These are phyloP conservation scores for Brasilioporus rufonigricans DNA, from an alignment of 768 basidiomycete species.

Conservation along the genomic window DNA sequence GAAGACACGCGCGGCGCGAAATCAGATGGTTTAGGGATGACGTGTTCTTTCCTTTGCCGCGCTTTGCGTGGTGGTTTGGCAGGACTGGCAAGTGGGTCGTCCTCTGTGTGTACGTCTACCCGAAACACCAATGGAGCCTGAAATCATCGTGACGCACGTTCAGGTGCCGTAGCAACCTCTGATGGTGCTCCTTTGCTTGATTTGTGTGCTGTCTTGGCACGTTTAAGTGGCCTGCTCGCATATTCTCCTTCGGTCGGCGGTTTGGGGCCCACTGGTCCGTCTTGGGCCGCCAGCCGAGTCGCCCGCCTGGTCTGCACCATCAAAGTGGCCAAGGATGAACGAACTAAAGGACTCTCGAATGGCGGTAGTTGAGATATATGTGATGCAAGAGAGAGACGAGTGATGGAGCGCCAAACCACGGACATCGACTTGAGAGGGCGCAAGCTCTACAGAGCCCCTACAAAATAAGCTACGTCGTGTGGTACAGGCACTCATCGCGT, in stretches of 20 bases:
- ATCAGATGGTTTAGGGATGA: constrained; percentile 23
- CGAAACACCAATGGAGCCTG: background rate
- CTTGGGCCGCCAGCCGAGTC: constrained; percentile 2
- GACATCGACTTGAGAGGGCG: background rate
- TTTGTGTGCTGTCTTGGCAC: constrained; percentile 1
- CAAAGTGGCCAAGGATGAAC: background rate
- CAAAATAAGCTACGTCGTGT: no score
- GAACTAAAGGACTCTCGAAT: background rate
- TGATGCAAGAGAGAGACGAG: background rate
- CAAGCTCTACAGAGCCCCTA: no score
- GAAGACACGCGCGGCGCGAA: constrained; percentile 32
- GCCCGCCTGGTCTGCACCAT: constrained; percentile 29
- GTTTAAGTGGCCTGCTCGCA: constrained; percentile 16
- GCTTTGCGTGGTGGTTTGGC: constrained; percentile 5
- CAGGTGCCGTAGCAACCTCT: background rate
- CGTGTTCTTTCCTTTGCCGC: constrained; percentile 9
- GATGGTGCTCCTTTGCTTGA: background rate
- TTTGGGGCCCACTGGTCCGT: background rate
- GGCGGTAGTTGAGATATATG: background rate
- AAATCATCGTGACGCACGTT: constrained; percentile 10
- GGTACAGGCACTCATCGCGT: no score
- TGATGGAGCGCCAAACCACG: background rate
- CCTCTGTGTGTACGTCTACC: background rate
- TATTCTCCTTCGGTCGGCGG: background rate
- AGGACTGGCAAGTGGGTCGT: background rate